Base-by-base conservation (phyloP, 1,284 basidiomycete species). In the Sporisorium graminicola region DNA sequence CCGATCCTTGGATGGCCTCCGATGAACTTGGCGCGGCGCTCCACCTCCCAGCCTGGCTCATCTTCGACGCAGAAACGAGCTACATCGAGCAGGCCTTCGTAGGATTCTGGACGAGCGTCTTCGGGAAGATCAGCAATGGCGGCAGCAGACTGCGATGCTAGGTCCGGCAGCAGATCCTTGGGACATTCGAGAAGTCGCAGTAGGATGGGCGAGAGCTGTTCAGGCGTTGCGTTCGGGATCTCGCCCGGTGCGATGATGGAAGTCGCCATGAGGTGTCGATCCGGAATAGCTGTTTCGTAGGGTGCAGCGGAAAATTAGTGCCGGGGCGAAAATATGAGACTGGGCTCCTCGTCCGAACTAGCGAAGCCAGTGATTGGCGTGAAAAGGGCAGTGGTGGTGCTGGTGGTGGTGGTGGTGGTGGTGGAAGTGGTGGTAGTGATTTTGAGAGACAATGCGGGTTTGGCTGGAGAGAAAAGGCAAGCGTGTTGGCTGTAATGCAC, bases 41-140 rank as follows among this genome's bases (percentile, higher is more conserved):
- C 53, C 2, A 47, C 58, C 18, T 58, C 33, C 83, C 83, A 85
- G 13, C 82, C 82, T 27, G 84, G 84, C 26, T 83, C 84, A 24
- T 85, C 84, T 26, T 85, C 84, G 10, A 85, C 74, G 55, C 83
- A 84, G 66, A 79, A 85, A 14, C 84, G 75, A 5, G 83, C 83
- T 1, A 85, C 83, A 58, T 85, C 83, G 31, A 85, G 62, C 16
- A 85, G 61, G 12, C 82, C 82, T 58, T 84, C 84, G 54, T 84
- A 85, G 5, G 83, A 82, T 3, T 58, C 63, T 6, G 84, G 82
- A 13, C 78, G 71, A 40, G 80, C 72, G 35, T 81, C 79, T 20
- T 74, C 69, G 1, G 81, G 80, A 9, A 85, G 70, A 14, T 84
- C 82, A 13, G 68, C 62, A 35, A 85, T 81, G 9, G 83, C 82